Conservation (phyloP, 495 filamentous ascomycete species). For the Saxophila tyrrhenica region DNA sequence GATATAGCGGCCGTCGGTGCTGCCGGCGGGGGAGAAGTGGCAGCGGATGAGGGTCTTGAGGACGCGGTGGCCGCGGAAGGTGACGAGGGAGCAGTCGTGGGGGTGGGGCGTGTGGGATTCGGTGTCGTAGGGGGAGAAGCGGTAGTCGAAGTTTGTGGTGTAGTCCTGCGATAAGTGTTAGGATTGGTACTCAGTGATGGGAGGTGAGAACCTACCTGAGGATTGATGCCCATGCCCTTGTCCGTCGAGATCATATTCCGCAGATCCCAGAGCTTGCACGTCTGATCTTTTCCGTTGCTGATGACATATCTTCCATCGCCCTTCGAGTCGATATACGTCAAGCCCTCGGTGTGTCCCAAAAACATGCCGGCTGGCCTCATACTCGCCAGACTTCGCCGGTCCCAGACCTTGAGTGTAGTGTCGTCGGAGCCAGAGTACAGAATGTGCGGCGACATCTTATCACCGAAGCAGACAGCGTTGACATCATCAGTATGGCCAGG, state of each 20-base stretch:
- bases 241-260: slow-evolving; percentile 66
- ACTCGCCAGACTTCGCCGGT: slow-evolving; percentile 80
- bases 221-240: slow-evolving; percentile 45
- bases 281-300: slow-evolving; percentile 91
- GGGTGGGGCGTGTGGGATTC: slow-evolving; percentile 62
- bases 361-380: slow-evolving; percentile 83
- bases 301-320: slow-evolving; percentile 91
- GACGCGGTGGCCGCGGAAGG: slow-evolving; percentile 80
- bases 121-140: slow-evolving; percentile 58
- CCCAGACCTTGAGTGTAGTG: slow-evolving; percentile 91
- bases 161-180: slow-evolving; percentile 31
- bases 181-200: slow-evolving; percentile 18
- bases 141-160: slow-evolving; percentile 75
- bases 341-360: slow-evolving; percentile 82
- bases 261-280: slow-evolving; percentile 96
- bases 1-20: slow-evolving; percentile 84
- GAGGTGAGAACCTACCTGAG: slow-evolving; percentile 8
- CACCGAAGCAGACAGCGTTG: slow-evolving; percentile 94
- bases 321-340: slow-evolving; percentile 95
- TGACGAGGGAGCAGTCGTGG: slow-evolving; percentile 83
- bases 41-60: slow-evolving; percentile 85
- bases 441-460: slow-evolving; percentile 80
- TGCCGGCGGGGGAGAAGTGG: slow-evolving; percentile 84
- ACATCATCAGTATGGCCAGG: slow-evolving; percentile 77
- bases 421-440: slow-evolving; percentile 96